Conservation (phyloP, 352 stramenopile genomes). For the Aphanomyces cochlioides region DNA sequence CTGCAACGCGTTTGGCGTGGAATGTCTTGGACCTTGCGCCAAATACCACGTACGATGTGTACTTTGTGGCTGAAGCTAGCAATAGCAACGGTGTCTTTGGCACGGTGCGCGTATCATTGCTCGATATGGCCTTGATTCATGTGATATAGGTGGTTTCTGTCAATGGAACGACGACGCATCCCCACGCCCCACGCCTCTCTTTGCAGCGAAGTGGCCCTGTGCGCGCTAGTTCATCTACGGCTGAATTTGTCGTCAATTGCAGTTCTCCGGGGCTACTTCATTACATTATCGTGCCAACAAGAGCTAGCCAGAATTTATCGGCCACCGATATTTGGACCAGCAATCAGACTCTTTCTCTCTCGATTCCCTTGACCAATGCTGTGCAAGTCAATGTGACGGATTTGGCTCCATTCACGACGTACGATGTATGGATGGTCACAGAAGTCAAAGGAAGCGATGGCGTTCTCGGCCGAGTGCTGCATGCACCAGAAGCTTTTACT, state of each 20-base stretch:
- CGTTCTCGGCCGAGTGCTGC: slow-evolving; percentile 48
- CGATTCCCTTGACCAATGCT: neutral
- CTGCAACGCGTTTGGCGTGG: slow-evolving; percentile 54
- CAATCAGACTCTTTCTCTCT: neutral
- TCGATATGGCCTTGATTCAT: neutral
- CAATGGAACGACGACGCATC: slow-evolving; percentile 51
- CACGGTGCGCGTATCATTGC: slow-evolving; percentile 22
- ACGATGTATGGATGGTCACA: slow-evolving; percentile 54
- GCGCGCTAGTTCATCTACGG: slow-evolving; percentile 1
- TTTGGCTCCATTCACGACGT: slow-evolving; percentile 49
- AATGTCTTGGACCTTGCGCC: slow-evolving; percentile 40
- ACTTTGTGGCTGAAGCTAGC: slow-evolving; percentile 72
- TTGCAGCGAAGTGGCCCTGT: slow-evolving; percentile 8
- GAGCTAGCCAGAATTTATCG: slow-evolving; percentile 13
- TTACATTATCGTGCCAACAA: slow-evolving; percentile 22
- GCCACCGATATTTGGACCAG: slow-evolving; percentile 23
- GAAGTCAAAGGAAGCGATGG: slow-evolving; percentile 50
- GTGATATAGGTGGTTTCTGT: slow-evolving; percentile 47
- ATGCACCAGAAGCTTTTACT: slow-evolving; percentile 34
- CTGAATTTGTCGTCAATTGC: slow-evolving; percentile 11
- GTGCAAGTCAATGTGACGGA: slow-evolving; percentile 22
- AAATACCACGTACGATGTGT: slow-evolving; percentile 78
- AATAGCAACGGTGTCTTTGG: slow-evolving; percentile 79
- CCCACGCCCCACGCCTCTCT: slow-evolving; percentile 42
- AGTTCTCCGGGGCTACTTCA: slow-evolving; percentile 14